These are phyloP conservation scores for Mortierella sp. DNA, from an alignment of 371 early-diverging fungal genomes.

Conservation along the genomic window DNA sequence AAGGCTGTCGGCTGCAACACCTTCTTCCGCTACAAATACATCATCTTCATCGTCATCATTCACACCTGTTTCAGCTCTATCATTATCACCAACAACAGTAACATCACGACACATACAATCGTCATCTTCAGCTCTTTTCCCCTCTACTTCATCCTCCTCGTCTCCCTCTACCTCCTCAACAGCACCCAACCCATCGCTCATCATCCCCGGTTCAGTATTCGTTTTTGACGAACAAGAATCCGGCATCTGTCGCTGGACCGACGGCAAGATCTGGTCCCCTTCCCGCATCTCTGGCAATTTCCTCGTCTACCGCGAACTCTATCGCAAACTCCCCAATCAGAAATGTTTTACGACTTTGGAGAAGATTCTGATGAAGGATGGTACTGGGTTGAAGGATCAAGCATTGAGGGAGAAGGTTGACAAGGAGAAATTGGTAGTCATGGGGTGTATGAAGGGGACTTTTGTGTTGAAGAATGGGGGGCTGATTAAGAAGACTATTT, in stretches of 20 bases:
- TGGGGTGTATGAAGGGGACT: conserved; percentile 58
- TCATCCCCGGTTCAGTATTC: conserved; percentile 77
- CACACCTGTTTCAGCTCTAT: not conserved
- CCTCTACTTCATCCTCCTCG: not conserved
- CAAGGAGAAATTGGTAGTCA: conserved; percentile 35
- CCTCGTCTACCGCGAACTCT: conserved; percentile 83
- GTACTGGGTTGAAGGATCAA: conserved; percentile 28
- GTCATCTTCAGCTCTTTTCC: not conserved
- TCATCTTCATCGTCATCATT: not conserved
- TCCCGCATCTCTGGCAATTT: conserved; percentile 85
- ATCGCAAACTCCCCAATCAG: conserved; percentile 61
- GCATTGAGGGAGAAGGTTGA: conserved; percentile 25
- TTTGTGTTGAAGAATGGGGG: conserved; percentile 72
- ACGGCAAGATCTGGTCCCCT: conserved; percentile 89
- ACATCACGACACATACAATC: not conserved
- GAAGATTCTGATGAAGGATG: conserved; percentile 33
- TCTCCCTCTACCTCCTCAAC: conserved; percentile 65
- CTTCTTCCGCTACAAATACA: not conserved
- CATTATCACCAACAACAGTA: not conserved
- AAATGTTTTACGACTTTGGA: conserved; percentile 45
- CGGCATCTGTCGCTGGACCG: conserved; percentile 94
- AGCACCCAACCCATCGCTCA: conserved; percentile 22
- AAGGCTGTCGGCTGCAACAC: not conserved
- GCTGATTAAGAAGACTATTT: conserved; percentile 73
- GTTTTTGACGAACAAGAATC: conserved; percentile 92